Base-by-base conservation (phyloP, 352 stramenopile genomes). In the Globisporangium solare region DNA sequence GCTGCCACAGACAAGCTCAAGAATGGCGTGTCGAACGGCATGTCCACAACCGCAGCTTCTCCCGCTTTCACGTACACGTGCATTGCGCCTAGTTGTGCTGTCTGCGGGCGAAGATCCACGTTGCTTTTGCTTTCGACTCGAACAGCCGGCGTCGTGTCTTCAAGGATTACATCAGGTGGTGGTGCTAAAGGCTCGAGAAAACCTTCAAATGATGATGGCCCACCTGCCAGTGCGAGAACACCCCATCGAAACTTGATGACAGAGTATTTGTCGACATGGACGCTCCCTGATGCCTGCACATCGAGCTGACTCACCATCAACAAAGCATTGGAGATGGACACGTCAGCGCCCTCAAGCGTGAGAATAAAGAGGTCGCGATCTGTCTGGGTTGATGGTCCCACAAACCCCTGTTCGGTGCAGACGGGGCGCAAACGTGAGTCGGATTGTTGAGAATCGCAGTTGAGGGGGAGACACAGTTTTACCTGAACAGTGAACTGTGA, bases 261-360 rank as follows among this genome's bases (percentile, higher is more conserved):
- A 1, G 83, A 85, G 60, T 80, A 92, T 47, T 86, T 85, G 54
- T 92, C 83, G 50, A 92, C 63, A 2, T 63, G 60, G 20, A 80
- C 48, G 6, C 47, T 54, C 27, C 70, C 67, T 10, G 54, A 46
- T 43, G 74, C 71, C 42, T 56, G 40, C 8, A 83, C 51, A 24
- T 70, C 54, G 8, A 86, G 65, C 14, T 66, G 52, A 13, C 74
- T 56, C 3, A 77, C 65, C 55, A 86, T 65, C 15, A 68, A 51
- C 20, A 84, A 57, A 45, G 70, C 72, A 63, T 86, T 79, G 1
- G 72, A 77, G 54, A 86, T 69, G 14, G 71, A 74, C n/a, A 83
- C 58, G 37, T 78, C 68, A 22, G 11, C 40, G 18, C 54, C 71
- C 50, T 72, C 53, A 10, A 86, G 62, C 17, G 35, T 54, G 24